Percentiles rank a stretch among this genome's conserved stretches.
Evolutionary conservation across 148 eudicot species (phyloP).

Genomic region (Fagopyrum tataricum): DNA sequence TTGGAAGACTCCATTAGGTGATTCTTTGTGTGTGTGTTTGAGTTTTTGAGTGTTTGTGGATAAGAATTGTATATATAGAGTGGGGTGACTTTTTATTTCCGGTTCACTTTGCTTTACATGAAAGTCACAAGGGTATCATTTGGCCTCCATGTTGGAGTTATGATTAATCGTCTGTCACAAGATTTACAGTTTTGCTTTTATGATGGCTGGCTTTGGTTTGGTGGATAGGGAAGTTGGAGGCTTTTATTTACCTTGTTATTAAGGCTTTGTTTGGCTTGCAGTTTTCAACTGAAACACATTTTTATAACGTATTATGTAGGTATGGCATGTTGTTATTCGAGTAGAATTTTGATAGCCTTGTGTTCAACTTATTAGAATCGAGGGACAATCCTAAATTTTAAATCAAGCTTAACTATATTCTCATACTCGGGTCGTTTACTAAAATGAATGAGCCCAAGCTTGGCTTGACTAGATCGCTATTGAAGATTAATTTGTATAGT

Average conservation of each 20-base stretch:
- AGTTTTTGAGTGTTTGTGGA: not conserved
- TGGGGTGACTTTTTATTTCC: not conserved
- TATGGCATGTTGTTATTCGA: no score
- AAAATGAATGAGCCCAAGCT: no score
- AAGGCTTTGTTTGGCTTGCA: not conserved
- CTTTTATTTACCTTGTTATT: not conserved
- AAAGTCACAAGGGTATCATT: slow-evolving; percentile 15
- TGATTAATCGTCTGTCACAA: not conserved
- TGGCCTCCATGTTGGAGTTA: not conserved
- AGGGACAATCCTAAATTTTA: no score
- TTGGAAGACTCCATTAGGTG: not conserved
- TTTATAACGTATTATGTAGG: no score
- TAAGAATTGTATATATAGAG: not conserved
- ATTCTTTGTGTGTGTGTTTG: not conserved
- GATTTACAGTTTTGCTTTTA: not conserved
- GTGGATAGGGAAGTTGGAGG: not conserved
- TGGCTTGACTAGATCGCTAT: no score
- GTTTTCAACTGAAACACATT: not conserved
- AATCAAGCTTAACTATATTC: no score
- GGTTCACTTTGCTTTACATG: slow-evolving; percentile 7
- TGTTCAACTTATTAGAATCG: no score
- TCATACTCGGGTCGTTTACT: no score
- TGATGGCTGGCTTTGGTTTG: not conserved
- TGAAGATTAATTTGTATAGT: no score
- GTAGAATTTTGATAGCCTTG: no score